A percentile compares a stretch with the other conserved stretches of the same genome.
These are phyloP conservation scores for Cladophialophora yegresii DNA, from an alignment of 2,329 filamentous ascomycete genomes.

Conservation along the genomic window DNA sequence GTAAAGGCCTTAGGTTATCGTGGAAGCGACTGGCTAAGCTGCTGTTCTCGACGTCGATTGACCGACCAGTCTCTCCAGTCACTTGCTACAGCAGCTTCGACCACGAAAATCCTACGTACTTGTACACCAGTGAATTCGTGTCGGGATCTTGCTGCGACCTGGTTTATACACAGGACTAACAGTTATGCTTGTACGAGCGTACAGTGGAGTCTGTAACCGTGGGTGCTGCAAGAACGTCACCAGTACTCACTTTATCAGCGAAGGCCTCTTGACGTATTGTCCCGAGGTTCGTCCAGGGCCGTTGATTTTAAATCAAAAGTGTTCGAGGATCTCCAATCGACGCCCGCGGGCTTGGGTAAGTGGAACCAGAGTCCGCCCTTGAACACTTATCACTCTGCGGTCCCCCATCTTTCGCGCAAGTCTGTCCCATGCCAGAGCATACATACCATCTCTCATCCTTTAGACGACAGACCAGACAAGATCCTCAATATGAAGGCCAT, in stretches of 20 bases:
- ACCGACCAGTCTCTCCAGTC: neutral
- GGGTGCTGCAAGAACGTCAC: neutral
- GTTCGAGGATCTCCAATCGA: neutral
- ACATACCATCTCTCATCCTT: neutral
- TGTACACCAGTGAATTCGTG: neutral
- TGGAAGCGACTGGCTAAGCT: neutral
- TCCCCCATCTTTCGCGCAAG: neutral
- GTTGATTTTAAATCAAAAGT: neutral
- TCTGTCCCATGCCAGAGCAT: no score
- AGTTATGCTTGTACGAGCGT: neutral
- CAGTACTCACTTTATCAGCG: neutral
- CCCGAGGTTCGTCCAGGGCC: neutral
- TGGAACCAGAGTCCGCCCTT: neutral
- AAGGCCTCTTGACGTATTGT: neutral
- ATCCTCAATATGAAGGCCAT: constrained; percentile 42
- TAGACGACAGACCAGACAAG: neutral
- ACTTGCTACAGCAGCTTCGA: neutral
- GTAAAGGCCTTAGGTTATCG: neutral
- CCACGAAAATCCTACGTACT: neutral
- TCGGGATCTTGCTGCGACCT: neutral
- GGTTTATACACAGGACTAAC: neutral
- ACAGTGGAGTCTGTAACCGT: neutral
- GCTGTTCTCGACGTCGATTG: neutral
- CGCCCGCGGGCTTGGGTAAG: neutral
- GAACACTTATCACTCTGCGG: neutral